Base-by-base conservation (phyloP, 192 early-diverging fungal genomes). In the Coemansia nantahalensis region DNA sequence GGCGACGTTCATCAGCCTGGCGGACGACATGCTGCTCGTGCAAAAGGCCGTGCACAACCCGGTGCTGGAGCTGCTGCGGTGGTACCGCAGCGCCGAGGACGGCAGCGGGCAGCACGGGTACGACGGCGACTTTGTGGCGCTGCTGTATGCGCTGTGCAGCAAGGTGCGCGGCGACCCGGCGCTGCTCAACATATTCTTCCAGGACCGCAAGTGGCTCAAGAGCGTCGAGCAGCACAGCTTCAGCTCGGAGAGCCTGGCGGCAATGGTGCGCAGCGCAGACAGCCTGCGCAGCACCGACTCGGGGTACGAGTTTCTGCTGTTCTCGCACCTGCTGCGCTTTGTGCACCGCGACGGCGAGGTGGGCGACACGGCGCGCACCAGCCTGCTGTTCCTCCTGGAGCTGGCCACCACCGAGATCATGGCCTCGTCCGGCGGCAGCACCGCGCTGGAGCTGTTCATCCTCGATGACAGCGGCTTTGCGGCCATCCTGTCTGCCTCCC, bases 31-130 rank as follows among this genome's bases (percentile, higher is more conserved):
- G 37, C 90, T 94, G 61, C 77, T 97, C 24, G 88, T 93, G 17
- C 94, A 96, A 53, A 88, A 88, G 47, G 84, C 90, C 14, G 83
- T 97, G 17, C 91, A 97, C 67, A 84, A 88, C 40, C 93, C 92
- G 5, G 83, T 88, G 1, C 80, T 91, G 22, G 82, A 83, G 30
- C 58, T 96, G 54, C 76, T 96, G 17, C 77, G 84, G 22, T 77
- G 66, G 39, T 87, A 84, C 69, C 24, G 61, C 18, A 28, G 41
- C 42, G 26, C 24, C 44, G 3, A 31, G n/a, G 43, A 54, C 34
- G 52, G 49, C 45, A 46, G 40, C 37, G 38, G 39, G 19, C 64
- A 56, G 45, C 60, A 34, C 36, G 34, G 31, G 17, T 60, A 76
- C 32, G 66, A 69, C 49, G 52, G 61, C 34, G 50, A 52, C n/a